phyloP scores from a whole-genome alignment of 2,329 filamentous ascomycete genomes.

The Sporothrix euskadiensis region DNA sequence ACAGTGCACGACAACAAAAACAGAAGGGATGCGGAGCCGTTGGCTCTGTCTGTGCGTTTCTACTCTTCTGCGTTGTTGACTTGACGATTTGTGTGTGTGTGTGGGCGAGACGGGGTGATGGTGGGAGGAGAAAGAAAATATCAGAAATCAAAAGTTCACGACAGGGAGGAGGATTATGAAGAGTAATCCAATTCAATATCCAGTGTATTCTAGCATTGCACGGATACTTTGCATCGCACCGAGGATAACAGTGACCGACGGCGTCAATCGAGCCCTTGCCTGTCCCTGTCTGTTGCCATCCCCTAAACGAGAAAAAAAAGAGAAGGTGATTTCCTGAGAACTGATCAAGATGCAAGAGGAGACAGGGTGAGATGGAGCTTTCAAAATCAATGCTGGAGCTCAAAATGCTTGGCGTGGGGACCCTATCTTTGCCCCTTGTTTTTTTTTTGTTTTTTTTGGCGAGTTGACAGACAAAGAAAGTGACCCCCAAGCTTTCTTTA shows the following conservation, averaged over 20 bases:
- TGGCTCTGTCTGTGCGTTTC: background rate
- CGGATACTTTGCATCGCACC: background rate
- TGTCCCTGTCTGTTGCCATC: background rate
- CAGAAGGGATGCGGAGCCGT: background rate
- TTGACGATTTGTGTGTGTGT: background rate
- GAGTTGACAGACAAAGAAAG: too few species aligned
- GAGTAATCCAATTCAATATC: background rate
- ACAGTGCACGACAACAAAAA: background rate
- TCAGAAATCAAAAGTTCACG: background rate
- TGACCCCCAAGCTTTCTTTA: conserved; percentile 3
- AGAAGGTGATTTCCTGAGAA: background rate
- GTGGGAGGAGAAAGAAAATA: background rate
- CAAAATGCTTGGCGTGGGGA: conserved; percentile 1
- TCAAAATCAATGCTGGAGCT: background rate
- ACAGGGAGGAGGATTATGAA: background rate
- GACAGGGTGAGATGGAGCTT: background rate
- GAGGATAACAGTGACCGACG: background rate
- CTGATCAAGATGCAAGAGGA: background rate
- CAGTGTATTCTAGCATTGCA: background rate
- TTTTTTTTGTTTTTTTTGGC: too few species aligned
- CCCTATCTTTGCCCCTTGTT: background rate
- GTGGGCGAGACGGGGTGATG: background rate
- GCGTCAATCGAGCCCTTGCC: background rate
- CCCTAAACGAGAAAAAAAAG: background rate
- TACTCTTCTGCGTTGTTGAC: background rate